Conservation (phyloP, 345 rosid genomes). For the Barbarea vulgaris region DNA sequence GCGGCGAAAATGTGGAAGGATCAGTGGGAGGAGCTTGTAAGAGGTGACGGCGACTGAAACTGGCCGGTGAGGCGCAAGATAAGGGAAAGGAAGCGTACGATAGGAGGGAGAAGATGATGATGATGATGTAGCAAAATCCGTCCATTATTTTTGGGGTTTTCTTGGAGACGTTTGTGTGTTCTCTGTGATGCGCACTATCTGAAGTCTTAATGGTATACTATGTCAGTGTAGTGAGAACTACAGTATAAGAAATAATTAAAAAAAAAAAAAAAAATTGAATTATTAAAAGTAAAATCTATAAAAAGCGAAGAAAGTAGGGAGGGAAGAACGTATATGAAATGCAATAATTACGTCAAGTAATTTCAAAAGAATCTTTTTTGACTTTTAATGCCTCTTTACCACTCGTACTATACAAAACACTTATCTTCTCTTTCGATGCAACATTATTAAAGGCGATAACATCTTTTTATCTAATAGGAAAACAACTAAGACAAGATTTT, state of each 20-base stretch:
- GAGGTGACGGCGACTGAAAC: conserved; percentile 31
- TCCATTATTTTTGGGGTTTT: conserved; percentile 22
- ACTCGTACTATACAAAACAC: conserved; percentile 17
- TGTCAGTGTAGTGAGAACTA: background rate
- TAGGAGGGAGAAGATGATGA: conserved; percentile 32
- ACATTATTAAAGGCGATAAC: conserved; percentile 28
- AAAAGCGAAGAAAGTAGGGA: background rate
- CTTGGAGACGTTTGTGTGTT: conserved; percentile 18
- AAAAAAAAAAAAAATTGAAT: too few relatives aligned
- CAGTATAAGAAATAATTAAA: background rate
- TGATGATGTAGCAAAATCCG: background rate
- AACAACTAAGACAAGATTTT: conserved; percentile 20
- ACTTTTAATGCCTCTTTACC: conserved; percentile 32
- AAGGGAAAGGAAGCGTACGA: conserved; percentile 20
- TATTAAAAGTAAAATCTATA: background rate
- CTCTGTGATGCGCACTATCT: conserved; percentile 35
- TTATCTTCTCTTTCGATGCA: conserved; percentile 28
- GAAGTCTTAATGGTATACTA: conserved; percentile 13
- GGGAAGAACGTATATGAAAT: conserved; percentile 35
- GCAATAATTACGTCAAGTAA: conserved; percentile 37
- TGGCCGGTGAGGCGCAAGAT: conserved; percentile 11
- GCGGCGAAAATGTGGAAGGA: conserved; percentile 36
- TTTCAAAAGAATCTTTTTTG: conserved; percentile 44
- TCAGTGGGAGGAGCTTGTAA: conserved; percentile 15
- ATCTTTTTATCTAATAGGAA: conserved; percentile 32